phyloP scores from a whole-genome alignment of 2,329 filamentous ascomycete genomes.

The Phyllosticta ampelicida region DNA sequence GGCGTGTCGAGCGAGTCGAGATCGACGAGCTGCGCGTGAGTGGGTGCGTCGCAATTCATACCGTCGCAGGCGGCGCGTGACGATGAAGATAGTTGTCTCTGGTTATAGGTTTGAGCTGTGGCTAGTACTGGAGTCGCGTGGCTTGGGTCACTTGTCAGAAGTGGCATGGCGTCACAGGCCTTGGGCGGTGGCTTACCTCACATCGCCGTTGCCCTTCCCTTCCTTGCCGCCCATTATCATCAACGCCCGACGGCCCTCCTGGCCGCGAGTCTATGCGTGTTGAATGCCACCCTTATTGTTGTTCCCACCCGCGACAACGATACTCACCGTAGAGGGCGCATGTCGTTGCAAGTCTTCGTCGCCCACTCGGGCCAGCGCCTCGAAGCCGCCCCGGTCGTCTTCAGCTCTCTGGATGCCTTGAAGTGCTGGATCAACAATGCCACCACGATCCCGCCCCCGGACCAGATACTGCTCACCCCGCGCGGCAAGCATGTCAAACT shows the following conservation, averaged over 20 bases:
- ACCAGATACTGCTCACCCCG: conserved; percentile 78
- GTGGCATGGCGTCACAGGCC: not conserved
- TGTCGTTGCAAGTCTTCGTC: conserved; percentile 84
- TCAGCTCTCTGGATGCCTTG: conserved; percentile 72
- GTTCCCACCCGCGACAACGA: not conserved
- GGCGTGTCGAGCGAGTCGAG: conserved; percentile 33
- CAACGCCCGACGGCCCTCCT: conserved; percentile 5
- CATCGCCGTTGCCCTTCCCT: conserved; percentile 8
- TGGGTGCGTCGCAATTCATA: not conserved
- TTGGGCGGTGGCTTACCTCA: not conserved
- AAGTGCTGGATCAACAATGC: conserved; percentile 68
- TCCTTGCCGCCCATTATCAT: conserved; percentile 16
- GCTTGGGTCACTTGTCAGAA: not conserved
- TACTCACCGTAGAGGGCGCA: conserved; percentile 37
- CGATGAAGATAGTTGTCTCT: conserved; percentile 5
- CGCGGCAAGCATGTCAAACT: conserved; percentile 76
- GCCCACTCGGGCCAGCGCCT: conserved; percentile 87
- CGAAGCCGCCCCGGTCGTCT: conserved; percentile 63
- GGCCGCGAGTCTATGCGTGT: conserved; percentile 3
- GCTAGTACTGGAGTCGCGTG: not conserved
- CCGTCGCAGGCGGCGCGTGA: conserved; percentile 7
- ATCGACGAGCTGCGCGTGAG: conserved; percentile 11
- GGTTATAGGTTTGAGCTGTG: conserved; percentile 10
- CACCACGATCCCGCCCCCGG: conserved; percentile 60
- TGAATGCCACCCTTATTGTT: not conserved